phyloP scores from a whole-genome alignment of 805 yeast genomes.

The Lipomyces mesembrius region DNA sequence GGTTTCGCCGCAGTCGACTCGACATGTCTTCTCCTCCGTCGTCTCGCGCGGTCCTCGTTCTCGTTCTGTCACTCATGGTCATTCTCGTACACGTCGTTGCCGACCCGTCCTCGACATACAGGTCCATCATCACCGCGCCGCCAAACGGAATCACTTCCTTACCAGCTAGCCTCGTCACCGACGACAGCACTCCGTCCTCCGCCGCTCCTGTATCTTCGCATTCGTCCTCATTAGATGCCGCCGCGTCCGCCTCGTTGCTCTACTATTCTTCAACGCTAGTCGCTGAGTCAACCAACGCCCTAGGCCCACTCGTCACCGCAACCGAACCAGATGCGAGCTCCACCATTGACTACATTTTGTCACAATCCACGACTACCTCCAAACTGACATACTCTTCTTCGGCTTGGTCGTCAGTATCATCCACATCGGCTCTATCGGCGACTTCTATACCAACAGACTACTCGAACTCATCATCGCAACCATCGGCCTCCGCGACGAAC shows the following conservation, averaged over 20 bases:
- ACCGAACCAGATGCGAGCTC: neutral
- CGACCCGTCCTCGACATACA: neutral
- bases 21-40: neutral
- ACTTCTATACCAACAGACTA: neutral
- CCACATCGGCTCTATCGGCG: neutral
- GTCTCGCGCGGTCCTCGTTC: neutral
- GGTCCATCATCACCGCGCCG: slow-evolving; percentile 3
- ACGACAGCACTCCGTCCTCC: neutral
- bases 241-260: neutral
- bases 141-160: neutral
- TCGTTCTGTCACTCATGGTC: neutral
- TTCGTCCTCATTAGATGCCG: neutral
- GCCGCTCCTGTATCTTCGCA: neutral
- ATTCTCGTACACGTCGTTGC: neutral
- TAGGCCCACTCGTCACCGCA: neutral
- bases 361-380: neutral
- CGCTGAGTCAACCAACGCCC: neutral
- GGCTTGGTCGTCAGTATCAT: neutral
- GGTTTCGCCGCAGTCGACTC: neutral
- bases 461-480: too few relatives aligned
- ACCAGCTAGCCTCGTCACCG: slow-evolving; percentile 1
- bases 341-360: neutral
- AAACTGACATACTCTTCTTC: neutral
- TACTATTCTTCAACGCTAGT: neutral
- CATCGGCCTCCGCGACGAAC: neutral